Conservation (phyloP, 192 early-diverging fungal species). For the Globomyces pollinis-pini region DNA sequence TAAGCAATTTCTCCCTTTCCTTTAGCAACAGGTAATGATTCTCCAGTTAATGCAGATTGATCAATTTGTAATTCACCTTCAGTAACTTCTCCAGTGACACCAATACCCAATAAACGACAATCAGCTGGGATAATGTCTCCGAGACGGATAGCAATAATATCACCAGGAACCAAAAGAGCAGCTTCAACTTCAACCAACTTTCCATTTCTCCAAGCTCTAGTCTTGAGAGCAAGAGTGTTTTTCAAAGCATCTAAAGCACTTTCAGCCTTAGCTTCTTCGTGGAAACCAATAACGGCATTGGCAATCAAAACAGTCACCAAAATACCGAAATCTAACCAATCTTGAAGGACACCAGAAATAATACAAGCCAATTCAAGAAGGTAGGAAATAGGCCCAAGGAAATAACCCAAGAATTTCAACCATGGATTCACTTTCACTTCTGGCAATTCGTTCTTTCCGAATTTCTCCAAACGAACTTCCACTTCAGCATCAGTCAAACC, state of each 20-base stretch:
- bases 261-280: slow-evolving; percentile 90
- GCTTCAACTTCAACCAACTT: slow-evolving; percentile 13
- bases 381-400: slow-evolving; percentile 83
- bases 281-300: slow-evolving; percentile 88
- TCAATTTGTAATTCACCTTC: slow-evolving; percentile 30
- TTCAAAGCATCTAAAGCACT: slow-evolving; percentile 89
- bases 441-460: slow-evolving; percentile 66
- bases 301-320: slow-evolving; percentile 73
- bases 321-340: slow-evolving; percentile 86
- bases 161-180: slow-evolving; percentile 32
- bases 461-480: slow-evolving; percentile 57
- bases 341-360: slow-evolving; percentile 70
- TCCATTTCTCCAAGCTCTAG: slow-evolving; percentile 74
- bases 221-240: slow-evolving; percentile 85
- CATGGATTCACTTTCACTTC: slow-evolving; percentile 80
- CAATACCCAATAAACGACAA: slow-evolving; percentile 19
- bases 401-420: slow-evolving; percentile 80
- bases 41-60: slow-evolving; percentile 32
- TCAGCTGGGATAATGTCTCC: slow-evolving; percentile 44
- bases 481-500: slow-evolving; percentile 72
- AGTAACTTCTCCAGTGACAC: slow-evolving; percentile 52
- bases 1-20: slow-evolving; percentile 76
- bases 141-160: slow-evolving; percentile 22
- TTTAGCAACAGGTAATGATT: slow-evolving; percentile 28
- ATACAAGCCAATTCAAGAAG: slow-evolving; percentile 83